Evolutionary conservation across 148 eudicot genomes (phyloP).

Genomic region (Oxyria digyna): DNA sequence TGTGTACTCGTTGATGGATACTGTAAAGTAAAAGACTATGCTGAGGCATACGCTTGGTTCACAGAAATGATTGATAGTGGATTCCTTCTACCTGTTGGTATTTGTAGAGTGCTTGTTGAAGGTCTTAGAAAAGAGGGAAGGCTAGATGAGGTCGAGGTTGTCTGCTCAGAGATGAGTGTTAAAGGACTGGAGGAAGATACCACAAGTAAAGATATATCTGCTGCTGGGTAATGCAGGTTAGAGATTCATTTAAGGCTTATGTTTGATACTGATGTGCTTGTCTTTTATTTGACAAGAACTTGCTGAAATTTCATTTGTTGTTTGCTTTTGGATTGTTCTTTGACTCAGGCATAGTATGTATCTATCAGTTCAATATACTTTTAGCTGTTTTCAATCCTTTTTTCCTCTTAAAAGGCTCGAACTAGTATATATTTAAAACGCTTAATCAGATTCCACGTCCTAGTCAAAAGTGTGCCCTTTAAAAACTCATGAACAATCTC

Average conservation of each 20-base stretch:
- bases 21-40: conserved; percentile 34
- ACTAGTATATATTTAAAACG: too few relatives aligned
- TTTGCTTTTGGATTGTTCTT: too few relatives aligned
- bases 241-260: background rate
- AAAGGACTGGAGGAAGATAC: conserved; percentile 38
- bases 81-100: conserved; percentile 22
- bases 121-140: conserved; percentile 58
- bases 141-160: conserved; percentile 31
- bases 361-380: too few relatives aligned
- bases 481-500: too few relatives aligned
- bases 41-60: conserved; percentile 55
- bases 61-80: conserved; percentile 52
- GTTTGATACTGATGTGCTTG: too few relatives aligned
- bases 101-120: conserved; percentile 50
- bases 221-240: conserved; percentile 18
- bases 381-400: too few relatives aligned
- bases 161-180: conserved; percentile 55
- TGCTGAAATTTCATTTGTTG: too few relatives aligned
- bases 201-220: conserved; percentile 23
- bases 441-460: too few relatives aligned
- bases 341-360: too few relatives aligned
- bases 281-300: too few relatives aligned
- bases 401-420: too few relatives aligned
- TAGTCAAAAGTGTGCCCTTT: too few relatives aligned
- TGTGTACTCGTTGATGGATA: conserved; percentile 45